Evolutionary conservation across 1,284 basidiomycete genomes (phyloP).

Genomic region (Hymenochaete sp.): DNA sequence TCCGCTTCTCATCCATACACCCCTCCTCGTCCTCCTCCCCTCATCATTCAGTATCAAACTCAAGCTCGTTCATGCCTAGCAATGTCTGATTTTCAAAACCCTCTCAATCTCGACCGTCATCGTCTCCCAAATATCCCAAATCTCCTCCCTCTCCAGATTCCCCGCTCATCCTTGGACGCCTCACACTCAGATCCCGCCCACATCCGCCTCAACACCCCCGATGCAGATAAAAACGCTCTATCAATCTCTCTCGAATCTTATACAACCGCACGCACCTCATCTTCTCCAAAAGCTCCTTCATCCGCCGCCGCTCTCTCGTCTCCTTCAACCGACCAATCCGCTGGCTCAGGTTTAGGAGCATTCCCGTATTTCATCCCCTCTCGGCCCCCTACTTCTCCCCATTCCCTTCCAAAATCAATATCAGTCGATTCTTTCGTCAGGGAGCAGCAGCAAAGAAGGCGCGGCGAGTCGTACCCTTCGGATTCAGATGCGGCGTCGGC

Average conservation of each 20-base stretch:
- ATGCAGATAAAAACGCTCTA: neutral
- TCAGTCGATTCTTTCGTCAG: conserved; percentile 16
- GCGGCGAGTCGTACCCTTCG: conserved; percentile 2
- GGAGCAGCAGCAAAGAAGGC: conserved; percentile 15
- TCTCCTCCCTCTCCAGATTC: conserved; percentile 14
- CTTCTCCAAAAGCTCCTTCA: too few species aligned
- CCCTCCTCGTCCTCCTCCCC: conserved; percentile 3
- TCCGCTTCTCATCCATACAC: neutral
- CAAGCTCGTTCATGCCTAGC: conserved; percentile 6
- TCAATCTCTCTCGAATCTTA: conserved; percentile 1
- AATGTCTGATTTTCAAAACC: conserved; percentile 6
- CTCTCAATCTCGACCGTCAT: conserved; percentile 4
- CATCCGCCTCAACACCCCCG: neutral
- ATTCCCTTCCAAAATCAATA: conserved; percentile 13
- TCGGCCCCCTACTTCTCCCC: conserved; percentile 5
- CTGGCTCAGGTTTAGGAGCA: too few species aligned
- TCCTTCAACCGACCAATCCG: too few species aligned
- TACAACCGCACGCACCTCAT: too few species aligned
- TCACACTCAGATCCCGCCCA: neutral
- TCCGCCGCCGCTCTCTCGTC: too few species aligned
- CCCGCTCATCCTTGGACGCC: conserved; percentile 4
- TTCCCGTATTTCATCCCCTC: too few species aligned
- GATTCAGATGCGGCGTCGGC: too few species aligned
- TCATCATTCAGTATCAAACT: too few species aligned
- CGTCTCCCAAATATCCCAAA: conserved; percentile 13